Evolutionary conservation across 257 asterid genomes (phyloP).

Genomic region (Solanum ahanhuiri): DNA sequence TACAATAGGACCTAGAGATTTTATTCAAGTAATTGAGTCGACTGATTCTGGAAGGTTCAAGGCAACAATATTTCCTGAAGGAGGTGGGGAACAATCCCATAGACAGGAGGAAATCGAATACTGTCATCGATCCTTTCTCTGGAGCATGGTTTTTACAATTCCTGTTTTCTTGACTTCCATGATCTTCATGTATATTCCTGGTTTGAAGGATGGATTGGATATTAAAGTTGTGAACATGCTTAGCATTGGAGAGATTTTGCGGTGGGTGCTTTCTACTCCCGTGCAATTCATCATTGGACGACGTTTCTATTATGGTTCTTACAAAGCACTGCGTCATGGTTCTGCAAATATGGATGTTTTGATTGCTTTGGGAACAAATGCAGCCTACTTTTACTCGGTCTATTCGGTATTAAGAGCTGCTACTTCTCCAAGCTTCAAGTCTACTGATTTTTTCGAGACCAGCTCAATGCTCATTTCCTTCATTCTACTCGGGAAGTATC

Average conservation of each 20-base stretch:
- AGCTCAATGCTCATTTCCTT: constrained; percentile 38
- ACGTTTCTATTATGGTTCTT: constrained; percentile 32
- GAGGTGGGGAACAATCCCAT: constrained; percentile 11
- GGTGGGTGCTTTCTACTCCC: constrained; percentile 30
- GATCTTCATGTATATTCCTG: constrained; percentile 36
- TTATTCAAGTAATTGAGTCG: constrained; percentile 23
- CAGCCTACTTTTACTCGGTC: constrained; percentile 38
- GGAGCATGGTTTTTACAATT: constrained; percentile 33
- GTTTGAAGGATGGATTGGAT: constrained; percentile 23
- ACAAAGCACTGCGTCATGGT: constrained; percentile 26
- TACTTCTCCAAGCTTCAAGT: constrained; percentile 19
- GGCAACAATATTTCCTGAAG: constrained; percentile 28
- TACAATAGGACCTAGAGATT: constrained; percentile 28
- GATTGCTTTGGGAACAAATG: constrained; percentile 38
- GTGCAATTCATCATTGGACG: constrained; percentile 37
- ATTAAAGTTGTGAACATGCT: constrained; percentile 28
- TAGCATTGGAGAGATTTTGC: constrained; percentile 22
- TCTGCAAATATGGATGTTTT: constrained; percentile 39
- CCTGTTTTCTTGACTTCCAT: constrained; percentile 32
- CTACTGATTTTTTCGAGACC: constrained; percentile 38
- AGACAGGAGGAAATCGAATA: constrained; percentile 21
- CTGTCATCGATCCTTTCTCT: constrained; percentile 18
- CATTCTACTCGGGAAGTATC: constrained; percentile 36
- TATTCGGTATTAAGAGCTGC: constrained; percentile 37
- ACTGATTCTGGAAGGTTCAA: constrained; percentile 27